These are phyloP conservation scores for Zygoascus tannicola DNA, from an alignment of 805 yeast species.

Conservation along the genomic window DNA sequence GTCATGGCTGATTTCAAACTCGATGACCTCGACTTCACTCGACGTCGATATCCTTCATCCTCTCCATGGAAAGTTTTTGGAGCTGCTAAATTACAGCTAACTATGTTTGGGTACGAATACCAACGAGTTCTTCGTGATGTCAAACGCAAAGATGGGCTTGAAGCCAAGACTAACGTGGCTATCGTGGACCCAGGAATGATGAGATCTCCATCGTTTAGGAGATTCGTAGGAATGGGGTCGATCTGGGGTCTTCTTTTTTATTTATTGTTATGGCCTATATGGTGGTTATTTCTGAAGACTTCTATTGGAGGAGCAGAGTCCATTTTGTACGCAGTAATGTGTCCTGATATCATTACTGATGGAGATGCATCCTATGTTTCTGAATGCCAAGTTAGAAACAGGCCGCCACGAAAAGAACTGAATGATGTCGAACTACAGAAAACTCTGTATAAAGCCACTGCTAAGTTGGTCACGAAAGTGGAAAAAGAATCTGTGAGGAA, in stretches of 20 bases:
- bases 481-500: slow-evolving; percentile 68
- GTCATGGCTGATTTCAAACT: slow-evolving; percentile 59
- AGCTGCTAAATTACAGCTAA: slow-evolving; percentile 65
- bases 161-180: slow-evolving; percentile 58
- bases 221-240: slow-evolving; percentile 70
- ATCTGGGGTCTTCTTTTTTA: slow-evolving; percentile 55
- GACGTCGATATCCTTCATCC: slow-evolving; percentile 46
- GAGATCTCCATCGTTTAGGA: slow-evolving; percentile 78
- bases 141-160: slow-evolving; percentile 59
- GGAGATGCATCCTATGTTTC: slow-evolving; percentile 50
- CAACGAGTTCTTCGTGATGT: slow-evolving; percentile 54
- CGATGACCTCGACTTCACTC: slow-evolving; percentile 55
- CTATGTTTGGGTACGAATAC: slow-evolving; percentile 67
- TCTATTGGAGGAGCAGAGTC: slow-evolving; percentile 75
- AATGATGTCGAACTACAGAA: slow-evolving; percentile 53
- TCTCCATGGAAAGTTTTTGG: slow-evolving; percentile 75
- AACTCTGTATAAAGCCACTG: slow-evolving; percentile 44
- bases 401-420: slow-evolving; percentile 53
- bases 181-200: slow-evolving; percentile 87
- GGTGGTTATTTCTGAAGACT: slow-evolving; percentile 74
- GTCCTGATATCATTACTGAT: slow-evolving; percentile 46
- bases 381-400: slow-evolving; percentile 49
- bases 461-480: slow-evolving; percentile 41
- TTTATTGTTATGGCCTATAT: slow-evolving; percentile 63
- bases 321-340: slow-evolving; percentile 53